Percentiles rank a stretch among this genome's conserved stretches.
Conservation (phyloP, 2,329 filamentous ascomycete genomes). For the Colletotrichum zoysiae region DNA sequence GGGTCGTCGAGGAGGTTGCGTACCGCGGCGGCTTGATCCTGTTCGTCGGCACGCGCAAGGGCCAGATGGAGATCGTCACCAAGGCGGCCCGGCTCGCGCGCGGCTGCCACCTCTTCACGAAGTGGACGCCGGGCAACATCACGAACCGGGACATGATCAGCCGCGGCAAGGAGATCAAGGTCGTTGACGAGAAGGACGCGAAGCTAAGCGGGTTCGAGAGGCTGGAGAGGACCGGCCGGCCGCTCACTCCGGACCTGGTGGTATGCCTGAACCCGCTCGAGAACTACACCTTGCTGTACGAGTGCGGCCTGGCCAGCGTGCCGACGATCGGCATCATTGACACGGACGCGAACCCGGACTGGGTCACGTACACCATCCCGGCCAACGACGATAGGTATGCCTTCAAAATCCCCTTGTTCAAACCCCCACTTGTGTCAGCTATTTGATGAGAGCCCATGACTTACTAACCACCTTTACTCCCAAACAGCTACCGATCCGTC, state of each 20-base stretch:
- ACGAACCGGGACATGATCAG: constrained; percentile 95
- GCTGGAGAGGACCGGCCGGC: constrained; percentile 72
- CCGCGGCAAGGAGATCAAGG: constrained; percentile 74
- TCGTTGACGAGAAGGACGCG: constrained; percentile 82
- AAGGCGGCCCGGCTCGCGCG: constrained; percentile 81
- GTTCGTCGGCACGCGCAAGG: constrained; percentile 88
- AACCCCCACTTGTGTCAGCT: neutral
- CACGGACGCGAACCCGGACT: constrained; percentile 90
- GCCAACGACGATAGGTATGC: constrained; percentile 93
- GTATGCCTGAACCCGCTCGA: constrained; percentile 93
- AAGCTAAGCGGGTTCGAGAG: constrained; percentile 71
- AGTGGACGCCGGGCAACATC: constrained; percentile 92
- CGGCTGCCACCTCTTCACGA: constrained; percentile 90
- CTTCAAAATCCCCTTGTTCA: constrained; percentile 20
- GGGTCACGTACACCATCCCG: constrained; percentile 96
- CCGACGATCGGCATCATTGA: constrained; percentile 96
- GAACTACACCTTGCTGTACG: constrained; percentile 90
- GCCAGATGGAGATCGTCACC: constrained; percentile 85
- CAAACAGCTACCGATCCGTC: constrained; percentile 79
- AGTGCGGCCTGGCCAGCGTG: constrained; percentile 88
- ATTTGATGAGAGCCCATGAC: neutral
- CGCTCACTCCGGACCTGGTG: constrained; percentile 88
- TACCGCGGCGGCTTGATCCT: constrained; percentile 86
- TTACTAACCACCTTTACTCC: neutral
- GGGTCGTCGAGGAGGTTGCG: constrained; percentile 89